Evolutionary conservation across 768 basidiomycete species (phyloP).

Genomic region (Leccinum fibrillosum): DNA sequence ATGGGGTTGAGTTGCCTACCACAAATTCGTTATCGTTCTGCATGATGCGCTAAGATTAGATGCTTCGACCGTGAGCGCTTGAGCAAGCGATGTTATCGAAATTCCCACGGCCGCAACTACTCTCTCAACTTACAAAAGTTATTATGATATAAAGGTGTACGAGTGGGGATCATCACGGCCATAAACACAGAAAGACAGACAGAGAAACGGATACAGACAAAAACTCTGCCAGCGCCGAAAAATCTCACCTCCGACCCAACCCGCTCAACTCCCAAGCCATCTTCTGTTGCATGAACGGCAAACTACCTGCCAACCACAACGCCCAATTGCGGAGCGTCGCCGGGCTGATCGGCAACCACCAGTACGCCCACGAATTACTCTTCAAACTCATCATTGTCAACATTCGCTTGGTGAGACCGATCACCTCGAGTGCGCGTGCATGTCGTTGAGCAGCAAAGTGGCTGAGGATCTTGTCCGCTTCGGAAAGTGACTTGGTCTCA

Average conservation of each 20-base stretch:
- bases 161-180: not conserved
- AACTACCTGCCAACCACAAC: constrained; percentile 1
- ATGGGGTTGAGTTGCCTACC: constrained; percentile 9
- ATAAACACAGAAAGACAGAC: not conserved
- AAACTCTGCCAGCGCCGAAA: not conserved
- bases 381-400: constrained; percentile 23
- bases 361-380: constrained; percentile 2
- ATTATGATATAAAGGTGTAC: no score
- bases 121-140: no score
- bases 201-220: not conserved
- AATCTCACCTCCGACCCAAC: constrained; percentile 19
- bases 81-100: not conserved
- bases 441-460: not conserved
- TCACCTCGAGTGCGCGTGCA: not conserved
- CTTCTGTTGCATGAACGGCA: constrained; percentile 17
- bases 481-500: not conserved
- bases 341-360: constrained; percentile 31
- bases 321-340: not conserved
- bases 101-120: not conserved
- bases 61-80: not conserved
- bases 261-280: constrained; percentile 29
- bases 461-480: not conserved
- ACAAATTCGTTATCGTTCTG: constrained; percentile 22
- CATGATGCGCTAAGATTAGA: constrained; percentile 1
- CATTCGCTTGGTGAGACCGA: constrained; percentile 9